Percentiles rank a stretch among this genome's conserved stretches.
phyloP scores from a whole-genome alignment of 805 yeast species.

The Candida ulmi region DNA sequence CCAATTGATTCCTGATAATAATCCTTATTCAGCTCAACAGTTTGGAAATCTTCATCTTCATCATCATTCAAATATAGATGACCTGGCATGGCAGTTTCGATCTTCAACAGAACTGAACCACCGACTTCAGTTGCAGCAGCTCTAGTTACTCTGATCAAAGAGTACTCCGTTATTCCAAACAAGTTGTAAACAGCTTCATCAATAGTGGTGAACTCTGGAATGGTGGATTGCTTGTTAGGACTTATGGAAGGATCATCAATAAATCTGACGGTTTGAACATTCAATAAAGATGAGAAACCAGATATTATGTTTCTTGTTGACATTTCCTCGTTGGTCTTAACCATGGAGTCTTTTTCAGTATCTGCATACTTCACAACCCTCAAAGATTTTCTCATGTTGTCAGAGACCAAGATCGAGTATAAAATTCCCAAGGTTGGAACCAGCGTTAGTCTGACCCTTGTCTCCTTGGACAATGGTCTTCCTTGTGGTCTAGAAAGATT shows the following conservation, averaged over 20 bases:
- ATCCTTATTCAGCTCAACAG: conserved; percentile 15
- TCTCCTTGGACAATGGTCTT: conserved; percentile 44
- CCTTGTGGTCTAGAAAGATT: conserved; percentile 25
- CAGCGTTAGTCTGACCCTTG: conserved; percentile 42
- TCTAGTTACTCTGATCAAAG: conserved; percentile 46
- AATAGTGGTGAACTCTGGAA: conserved; percentile 33
- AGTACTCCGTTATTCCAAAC: conserved; percentile 36
- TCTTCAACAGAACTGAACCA: conserved; percentile 45
- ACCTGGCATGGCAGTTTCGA: conserved; percentile 53
- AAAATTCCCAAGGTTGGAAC: conserved; percentile 39
- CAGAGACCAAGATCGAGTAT: conserved; percentile 36
- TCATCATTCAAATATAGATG: conserved; percentile 46
- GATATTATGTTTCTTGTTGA: conserved; percentile 16
- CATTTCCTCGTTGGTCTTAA: conserved; percentile 14
- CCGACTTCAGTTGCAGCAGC: conserved; percentile 48
- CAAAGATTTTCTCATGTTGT: conserved; percentile 19
- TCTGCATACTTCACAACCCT: conserved; percentile 18
- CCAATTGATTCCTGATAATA: conserved; percentile 19
- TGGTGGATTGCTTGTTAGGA: conserved; percentile 24
- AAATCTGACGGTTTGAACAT: conserved; percentile 18
- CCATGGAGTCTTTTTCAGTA: conserved; percentile 5
- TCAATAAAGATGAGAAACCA: conserved; percentile 18
- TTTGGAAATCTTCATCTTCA: conserved; percentile 23
- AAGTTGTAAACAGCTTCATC: conserved; percentile 40
- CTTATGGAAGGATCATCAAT: conserved; percentile 28